Conservation (phyloP, 2,329 filamentous ascomycete species). For the Pseudocercospora musae region DNA sequence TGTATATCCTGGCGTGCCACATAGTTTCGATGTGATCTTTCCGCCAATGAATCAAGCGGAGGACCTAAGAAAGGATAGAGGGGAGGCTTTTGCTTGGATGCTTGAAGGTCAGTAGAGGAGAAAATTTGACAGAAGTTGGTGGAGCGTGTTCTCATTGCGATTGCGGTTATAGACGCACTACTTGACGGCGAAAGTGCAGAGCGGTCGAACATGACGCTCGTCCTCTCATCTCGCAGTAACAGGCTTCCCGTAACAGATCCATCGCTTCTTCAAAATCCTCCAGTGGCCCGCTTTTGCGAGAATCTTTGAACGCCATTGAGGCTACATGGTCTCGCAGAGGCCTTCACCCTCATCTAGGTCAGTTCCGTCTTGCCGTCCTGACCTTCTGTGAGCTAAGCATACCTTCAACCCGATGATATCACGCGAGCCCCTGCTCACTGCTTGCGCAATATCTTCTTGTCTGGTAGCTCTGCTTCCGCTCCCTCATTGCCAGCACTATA, state of each 20-base stretch:
- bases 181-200: too few relatives aligned
- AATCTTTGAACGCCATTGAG: too few relatives aligned
- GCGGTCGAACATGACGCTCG: too few relatives aligned
- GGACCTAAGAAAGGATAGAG: constrained; percentile 26
- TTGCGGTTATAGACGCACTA: too few relatives aligned
- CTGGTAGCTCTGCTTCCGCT: neutral
- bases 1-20: constrained; percentile 40
- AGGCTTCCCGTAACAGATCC: too few relatives aligned
- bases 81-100: constrained; percentile 34
- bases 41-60: constrained; percentile 30
- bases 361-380: neutral
- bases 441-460: neutral
- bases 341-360: neutral
- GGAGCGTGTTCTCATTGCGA: too few relatives aligned
- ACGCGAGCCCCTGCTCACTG: neutral
- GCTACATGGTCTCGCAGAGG: neutral
- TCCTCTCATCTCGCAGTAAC: too few relatives aligned
- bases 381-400: neutral
- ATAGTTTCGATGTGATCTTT: constrained; percentile 9
- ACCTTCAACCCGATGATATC: neutral
- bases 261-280: too few relatives aligned
- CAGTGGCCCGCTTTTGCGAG: too few relatives aligned
- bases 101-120: neutral
- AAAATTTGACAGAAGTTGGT: too few relatives aligned
- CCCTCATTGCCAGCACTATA: neutral